phyloP scores from a whole-genome alignment of 768 basidiomycete species.

The Pholiota molesta region DNA sequence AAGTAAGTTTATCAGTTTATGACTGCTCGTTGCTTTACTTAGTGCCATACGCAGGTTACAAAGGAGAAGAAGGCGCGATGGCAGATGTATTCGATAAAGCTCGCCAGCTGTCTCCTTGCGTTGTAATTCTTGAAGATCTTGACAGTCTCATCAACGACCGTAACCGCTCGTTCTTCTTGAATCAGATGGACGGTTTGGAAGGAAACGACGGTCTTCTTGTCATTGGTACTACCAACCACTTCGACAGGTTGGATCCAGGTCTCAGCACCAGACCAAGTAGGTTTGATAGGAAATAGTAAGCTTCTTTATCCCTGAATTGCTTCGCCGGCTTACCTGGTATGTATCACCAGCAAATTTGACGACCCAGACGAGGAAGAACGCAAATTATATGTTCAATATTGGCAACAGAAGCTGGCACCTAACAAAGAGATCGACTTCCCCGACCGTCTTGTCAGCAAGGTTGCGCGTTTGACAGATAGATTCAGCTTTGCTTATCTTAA shows the following conservation, averaged over 20 bases:
- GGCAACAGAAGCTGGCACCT: constrained; percentile 73
- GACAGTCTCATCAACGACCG: constrained; percentile 79
- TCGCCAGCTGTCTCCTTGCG: constrained; percentile 68
- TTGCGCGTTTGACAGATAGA: constrained; percentile 59
- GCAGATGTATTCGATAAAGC: constrained; percentile 71
- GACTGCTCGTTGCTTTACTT: too few species aligned
- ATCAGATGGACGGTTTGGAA: constrained; percentile 81
- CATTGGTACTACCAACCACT: constrained; percentile 83
- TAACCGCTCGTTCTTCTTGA: constrained; percentile 88
- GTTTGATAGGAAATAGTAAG: constrained; percentile 84
- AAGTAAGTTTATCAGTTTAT: constrained; percentile 39
- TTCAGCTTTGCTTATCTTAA: constrained; percentile 92
- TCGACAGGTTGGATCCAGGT: constrained; percentile 77
- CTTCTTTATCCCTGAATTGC: neutral
- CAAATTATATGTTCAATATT: constrained; percentile 70
- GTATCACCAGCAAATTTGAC: constrained; percentile 60
- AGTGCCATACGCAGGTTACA: constrained; percentile 42
- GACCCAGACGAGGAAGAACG: constrained; percentile 71
- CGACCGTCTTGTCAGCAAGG: constrained; percentile 58
- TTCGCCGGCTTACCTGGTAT: neutral
- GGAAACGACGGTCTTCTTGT: constrained; percentile 80
- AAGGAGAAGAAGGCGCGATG: constrained; percentile 72
- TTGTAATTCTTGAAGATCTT: constrained; percentile 60
- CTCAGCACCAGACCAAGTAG: constrained; percentile 79
- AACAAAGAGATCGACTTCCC: constrained; percentile 72